These are phyloP conservation scores for Mercurialis annua DNA, from an alignment of 345 rosid species.

Conservation along the genomic window DNA sequence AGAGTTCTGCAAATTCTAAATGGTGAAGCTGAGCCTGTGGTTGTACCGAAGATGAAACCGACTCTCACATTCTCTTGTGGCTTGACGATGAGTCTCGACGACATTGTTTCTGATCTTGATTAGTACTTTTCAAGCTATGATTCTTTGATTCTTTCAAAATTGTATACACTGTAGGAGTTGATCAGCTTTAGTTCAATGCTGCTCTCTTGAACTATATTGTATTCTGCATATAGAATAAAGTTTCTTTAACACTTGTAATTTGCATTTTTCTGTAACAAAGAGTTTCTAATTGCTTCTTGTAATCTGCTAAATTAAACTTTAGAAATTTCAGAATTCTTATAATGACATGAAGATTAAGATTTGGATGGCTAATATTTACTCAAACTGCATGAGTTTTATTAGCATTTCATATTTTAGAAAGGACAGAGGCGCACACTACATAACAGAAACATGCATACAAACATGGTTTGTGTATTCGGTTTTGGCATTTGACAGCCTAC, in stretches of 20 bases:
- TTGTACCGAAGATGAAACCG: slow-evolving; percentile 72
- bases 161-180: slow-evolving; percentile 17
- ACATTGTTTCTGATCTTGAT: slow-evolving; percentile 72
- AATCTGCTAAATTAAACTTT: too few species aligned
- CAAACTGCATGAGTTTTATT: too few species aligned
- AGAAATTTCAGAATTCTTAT: too few species aligned
- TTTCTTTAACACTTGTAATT: slow-evolving; percentile 5
- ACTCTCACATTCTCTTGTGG: slow-evolving; percentile 66
- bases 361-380: too few species aligned
- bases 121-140: slow-evolving; percentile 19
- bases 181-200: slow-evolving; percentile 53
- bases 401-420: too few species aligned
- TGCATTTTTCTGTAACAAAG: background rate
- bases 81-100: slow-evolving; percentile 55
- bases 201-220: slow-evolving; percentile 47
- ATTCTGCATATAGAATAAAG: background rate
- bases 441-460: too few species aligned
- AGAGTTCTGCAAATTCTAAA: slow-evolving; percentile 80
- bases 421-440: too few species aligned
- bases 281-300: background rate
- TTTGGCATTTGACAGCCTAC: too few species aligned
- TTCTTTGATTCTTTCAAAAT: slow-evolving; percentile 40
- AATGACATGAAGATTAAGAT: too few species aligned
- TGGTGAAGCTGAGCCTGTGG: slow-evolving; percentile 51
- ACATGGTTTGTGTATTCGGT: too few species aligned